Base-by-base conservation (phyloP, 768 basidiomycete species). In the Clavaria fumosa region DNA sequence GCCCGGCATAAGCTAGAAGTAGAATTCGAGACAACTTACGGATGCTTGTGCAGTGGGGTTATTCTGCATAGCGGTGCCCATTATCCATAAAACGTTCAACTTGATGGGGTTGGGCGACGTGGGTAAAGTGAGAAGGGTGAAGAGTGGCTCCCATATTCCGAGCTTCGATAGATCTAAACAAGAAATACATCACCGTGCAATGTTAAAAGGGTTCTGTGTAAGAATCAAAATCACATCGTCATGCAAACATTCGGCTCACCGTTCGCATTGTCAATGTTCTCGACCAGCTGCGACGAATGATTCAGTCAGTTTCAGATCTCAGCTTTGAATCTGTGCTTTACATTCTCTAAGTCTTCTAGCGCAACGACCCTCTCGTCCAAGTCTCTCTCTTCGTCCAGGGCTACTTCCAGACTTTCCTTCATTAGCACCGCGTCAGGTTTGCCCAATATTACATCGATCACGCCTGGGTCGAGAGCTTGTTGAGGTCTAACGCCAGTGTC, bases 191-290 rank as follows among this genome's bases (percentile, higher is more conserved):
- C 5, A 38, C 35, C 1, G 37, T 34, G 9, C 18, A 6, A n/a
- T 38, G 22, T 4, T 7, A 22, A 14, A 23, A n/a, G n/a, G n/a
- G n/a, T n/a, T n/a, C n/a, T n/a, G n/a, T n/a, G 35, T 17, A 12
- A 12, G 43, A 28, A 12, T 11, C 21, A 6, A 18, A 41, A 52
- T 41, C n/a, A n/a, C n/a, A n/a, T n/a, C n/a, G n/a, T n/a, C n/a
- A n/a, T n/a, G n/a, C n/a, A n/a, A n/a, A n/a, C n/a, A n/a, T n/a
- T n/a, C n/a, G n/a, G n/a, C n/a, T 31, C 50, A 78, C 88, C 71
- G 51, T 88, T 91, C 0, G 89, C 88, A 53, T 93, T 93, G 49
- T 93, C 89, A 37, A 93, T 85, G 27, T 71, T 71, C 54, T 93
- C 85, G 39, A 91, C 66, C 20, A 91, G 62, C 88, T 90, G 46